phyloP scores from a whole-genome alignment of 768 basidiomycete species.

The Psilocybe cyanescens region DNA sequence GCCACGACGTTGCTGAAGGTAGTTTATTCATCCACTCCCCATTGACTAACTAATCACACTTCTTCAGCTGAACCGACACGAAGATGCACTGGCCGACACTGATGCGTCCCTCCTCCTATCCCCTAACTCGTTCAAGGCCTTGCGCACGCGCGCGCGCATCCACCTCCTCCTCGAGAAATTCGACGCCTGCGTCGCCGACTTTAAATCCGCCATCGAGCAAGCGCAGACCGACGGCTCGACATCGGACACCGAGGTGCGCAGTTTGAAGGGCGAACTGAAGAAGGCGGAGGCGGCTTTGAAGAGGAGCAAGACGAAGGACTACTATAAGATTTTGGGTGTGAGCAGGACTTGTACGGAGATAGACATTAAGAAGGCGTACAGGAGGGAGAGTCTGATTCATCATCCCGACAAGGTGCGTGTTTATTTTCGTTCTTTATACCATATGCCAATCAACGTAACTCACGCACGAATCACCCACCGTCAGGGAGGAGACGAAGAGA shows the following conservation, averaged over 20 bases:
- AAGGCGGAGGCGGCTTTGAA: constrained; percentile 85
- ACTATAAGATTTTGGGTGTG: constrained; percentile 79
- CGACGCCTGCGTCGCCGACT: constrained; percentile 74
- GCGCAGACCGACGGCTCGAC: constrained; percentile 62
- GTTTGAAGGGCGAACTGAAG: constrained; percentile 67
- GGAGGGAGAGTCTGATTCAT: constrained; percentile 83
- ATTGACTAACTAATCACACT: too few species aligned
- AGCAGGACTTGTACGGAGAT: constrained; percentile 60
- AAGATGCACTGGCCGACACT: constrained; percentile 75
- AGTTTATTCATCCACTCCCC: background rate
- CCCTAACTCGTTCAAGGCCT: constrained; percentile 79
- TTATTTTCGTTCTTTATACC: constrained; percentile 10
- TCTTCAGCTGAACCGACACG: constrained; percentile 60
- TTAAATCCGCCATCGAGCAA: constrained; percentile 79
- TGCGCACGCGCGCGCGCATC: constrained; percentile 85
- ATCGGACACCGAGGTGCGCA: constrained; percentile 61
- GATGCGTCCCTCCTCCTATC: constrained; percentile 65
- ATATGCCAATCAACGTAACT: background rate
- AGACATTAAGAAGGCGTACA: constrained; percentile 92
- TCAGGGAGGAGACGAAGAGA: constrained; percentile 93
- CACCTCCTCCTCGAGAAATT: constrained; percentile 74
- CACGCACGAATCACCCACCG: background rate
- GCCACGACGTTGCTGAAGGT: constrained; percentile 84
- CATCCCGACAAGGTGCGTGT: constrained; percentile 78
- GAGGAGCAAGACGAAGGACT: constrained; percentile 89